Evolutionary conservation across 441 rosid genomes (phyloP).

Genomic region (Omphalea diandra): DNA sequence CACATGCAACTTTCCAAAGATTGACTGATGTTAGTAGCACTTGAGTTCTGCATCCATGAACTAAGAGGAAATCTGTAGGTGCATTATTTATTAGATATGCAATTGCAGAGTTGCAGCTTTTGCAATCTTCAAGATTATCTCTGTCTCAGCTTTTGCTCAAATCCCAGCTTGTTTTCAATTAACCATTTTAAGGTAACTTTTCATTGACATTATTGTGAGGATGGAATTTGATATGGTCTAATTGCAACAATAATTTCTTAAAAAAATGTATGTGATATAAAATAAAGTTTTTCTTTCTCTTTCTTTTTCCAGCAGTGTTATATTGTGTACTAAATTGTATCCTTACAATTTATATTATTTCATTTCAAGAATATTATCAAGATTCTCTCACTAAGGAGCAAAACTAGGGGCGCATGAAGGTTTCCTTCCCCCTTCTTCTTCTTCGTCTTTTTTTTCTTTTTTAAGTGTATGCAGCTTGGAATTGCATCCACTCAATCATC

Average conservation of each 20-base stretch:
- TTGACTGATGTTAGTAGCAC: neutral
- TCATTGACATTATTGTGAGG: too few relatives aligned
- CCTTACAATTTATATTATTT: neutral
- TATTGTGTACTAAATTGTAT: neutral
- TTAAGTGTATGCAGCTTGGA: conserved; percentile 14
- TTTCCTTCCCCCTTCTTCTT: too few relatives aligned
- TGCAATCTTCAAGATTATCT: neutral
- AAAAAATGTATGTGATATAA: conserved; percentile 24
- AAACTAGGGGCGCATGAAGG: conserved; percentile 41
- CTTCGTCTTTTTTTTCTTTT: too few relatives aligned
- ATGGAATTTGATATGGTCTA: neutral
- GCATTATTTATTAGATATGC: neutral
- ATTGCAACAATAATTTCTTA: too few relatives aligned
- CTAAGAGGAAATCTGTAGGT: neutral
- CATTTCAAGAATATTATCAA: neutral
- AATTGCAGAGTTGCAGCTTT: conserved; percentile 5
- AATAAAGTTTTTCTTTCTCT: neutral
- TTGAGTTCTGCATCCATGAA: neutral
- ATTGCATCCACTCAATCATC: conserved; percentile 16
- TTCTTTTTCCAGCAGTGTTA: neutral
- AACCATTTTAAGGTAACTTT: too few relatives aligned
- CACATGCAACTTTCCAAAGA: neutral
- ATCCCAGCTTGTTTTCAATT: too few relatives aligned
- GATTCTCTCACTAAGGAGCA: neutral
- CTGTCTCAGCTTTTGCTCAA: too few relatives aligned